A percentile compares a stretch with the other conserved stretches of the same genome.
Evolutionary conservation across 108 stramenopile species (phyloP).

Genomic region (Fragilariopsis cylindrus): DNA sequence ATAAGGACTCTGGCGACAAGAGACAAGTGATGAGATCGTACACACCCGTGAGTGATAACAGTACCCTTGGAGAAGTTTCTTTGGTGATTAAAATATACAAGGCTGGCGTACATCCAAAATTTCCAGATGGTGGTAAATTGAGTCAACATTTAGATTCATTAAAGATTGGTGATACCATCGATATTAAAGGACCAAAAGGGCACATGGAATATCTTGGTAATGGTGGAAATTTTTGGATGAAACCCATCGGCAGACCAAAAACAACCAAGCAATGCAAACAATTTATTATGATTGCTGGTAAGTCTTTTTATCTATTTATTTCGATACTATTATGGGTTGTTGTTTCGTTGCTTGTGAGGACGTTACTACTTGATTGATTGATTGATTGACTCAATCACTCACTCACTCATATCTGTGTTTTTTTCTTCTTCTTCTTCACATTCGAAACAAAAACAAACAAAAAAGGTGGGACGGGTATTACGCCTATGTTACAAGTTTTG

Average conservation of each 20-base stretch:
- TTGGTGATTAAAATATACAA: conserved; percentile 95
- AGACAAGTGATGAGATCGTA: conserved; percentile 73
- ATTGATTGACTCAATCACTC: too few species aligned
- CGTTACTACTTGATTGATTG: too few species aligned
- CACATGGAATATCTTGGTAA: conserved; percentile 71
- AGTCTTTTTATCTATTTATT: too few species aligned
- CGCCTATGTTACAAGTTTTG: conserved; percentile 95
- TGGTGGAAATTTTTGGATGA: conserved; percentile 70
- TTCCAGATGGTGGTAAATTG: conserved; percentile 97
- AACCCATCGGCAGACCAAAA: conserved; percentile 68
- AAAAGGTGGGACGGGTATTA: conserved; percentile 95
- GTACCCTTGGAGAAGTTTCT: conserved; percentile 79
- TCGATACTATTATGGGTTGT: too few species aligned
- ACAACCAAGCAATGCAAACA: conserved; percentile 57
- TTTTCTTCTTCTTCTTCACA: too few species aligned
- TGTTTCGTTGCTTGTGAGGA: too few species aligned
- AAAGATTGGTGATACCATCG: conserved; percentile 84
- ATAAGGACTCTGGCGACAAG: conserved; percentile 56
- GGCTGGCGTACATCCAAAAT: conserved; percentile 86
- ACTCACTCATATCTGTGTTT: too few species aligned
- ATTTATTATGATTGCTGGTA: conserved; percentile 93
- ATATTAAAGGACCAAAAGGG: conserved; percentile 88
- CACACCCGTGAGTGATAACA: conserved; percentile 88
- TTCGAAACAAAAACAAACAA: too few species aligned
- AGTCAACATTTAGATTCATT: conserved; percentile 93